Conservation (phyloP, 225 moss, liverwort and hornwort species). For the Bryoerythrophyllum caledonicum region DNA sequence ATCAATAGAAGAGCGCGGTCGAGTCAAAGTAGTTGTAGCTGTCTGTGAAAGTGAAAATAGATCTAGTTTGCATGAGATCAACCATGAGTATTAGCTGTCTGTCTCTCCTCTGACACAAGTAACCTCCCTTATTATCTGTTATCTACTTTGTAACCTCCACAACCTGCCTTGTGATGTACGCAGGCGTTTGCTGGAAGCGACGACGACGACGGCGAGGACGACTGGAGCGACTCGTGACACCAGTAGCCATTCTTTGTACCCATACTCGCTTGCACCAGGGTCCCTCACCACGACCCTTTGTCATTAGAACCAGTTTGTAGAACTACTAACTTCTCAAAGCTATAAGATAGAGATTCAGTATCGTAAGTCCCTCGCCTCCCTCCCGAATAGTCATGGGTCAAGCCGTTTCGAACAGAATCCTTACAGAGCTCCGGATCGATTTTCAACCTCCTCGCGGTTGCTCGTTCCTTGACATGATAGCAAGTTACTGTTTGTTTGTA, state of each 20-base stretch:
- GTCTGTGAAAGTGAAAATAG: no score
- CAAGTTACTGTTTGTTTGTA: slow-evolving; percentile 9
- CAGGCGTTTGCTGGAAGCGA: slow-evolving; percentile 88
- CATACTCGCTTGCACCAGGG: slow-evolving; percentile 27
- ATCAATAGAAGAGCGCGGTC: no score
- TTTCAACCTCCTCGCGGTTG: slow-evolving; percentile 19
- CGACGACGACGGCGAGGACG: slow-evolving; percentile 76
- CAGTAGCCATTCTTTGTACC: slow-evolving; percentile 19
- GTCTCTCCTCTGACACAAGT: no score
- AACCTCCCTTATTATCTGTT: no score
- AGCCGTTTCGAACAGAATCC: neutral
- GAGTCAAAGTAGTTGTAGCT: no score
- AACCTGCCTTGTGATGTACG: slow-evolving; percentile 14
- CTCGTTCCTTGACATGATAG: neutral
- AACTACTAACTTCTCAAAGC: slow-evolving; percentile 8
- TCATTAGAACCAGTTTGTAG: slow-evolving; percentile 21
- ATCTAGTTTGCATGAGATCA: no score
- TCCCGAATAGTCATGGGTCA: neutral
- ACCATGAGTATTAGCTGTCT: no score
- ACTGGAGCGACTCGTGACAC: slow-evolving; percentile 66
- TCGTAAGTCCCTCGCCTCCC: neutral
- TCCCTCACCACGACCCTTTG: slow-evolving; percentile 35
- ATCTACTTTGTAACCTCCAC: neutral
- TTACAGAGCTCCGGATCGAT: neutral
- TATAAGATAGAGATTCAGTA: neutral